Evolutionary conservation across 805 yeast species (phyloP), one percentile per base, ranked within the genome.

Genomic region (Candida suzukii): DNA sequence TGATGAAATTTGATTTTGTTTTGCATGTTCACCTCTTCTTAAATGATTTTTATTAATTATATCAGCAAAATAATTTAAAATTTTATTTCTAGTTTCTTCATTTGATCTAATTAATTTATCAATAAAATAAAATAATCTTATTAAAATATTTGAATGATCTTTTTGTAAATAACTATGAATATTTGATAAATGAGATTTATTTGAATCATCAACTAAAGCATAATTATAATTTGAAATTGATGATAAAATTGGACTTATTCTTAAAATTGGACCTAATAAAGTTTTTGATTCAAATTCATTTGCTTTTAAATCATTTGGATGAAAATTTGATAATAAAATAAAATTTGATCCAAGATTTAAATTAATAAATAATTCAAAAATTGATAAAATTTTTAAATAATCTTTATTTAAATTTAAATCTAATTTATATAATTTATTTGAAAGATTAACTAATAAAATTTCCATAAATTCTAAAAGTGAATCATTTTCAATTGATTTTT

Each of bases 1-100:
- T 8, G 86, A 70, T 1, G 95, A 80, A 39, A 85, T 65, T 42
- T 77, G 73, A 14, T 69, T 66, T 12, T 76, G 73, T 51, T 83
- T 80, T 3, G 90, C 83, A 57, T 86, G 95, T 47, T 83, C 79
- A 40, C 96, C 96, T 51, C 87, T 74, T 63, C 98, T 78, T 49
- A 87, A 72, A 60, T 88, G 97, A 57, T 90, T 88, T 39, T 75
- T 71, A 52, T 91, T 86, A n/a, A 87, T 74, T 32, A 88, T 70
- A 22, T 71, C 72, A 1, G 85, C 83, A 60, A 90, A 78, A 70
- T 81, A 88, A 37, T 70, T 63, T 50, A 93, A 63, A 38, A 90
- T 54, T 32, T 67, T 79, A 29, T 67, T 66, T 46, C 98, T 74
- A 0, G 95, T 74, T 12, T 66, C 64, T 0, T 73, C 64, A 5